Base-by-base conservation (phyloP, 208 protist genomes). In the Porcisia deanei region DNA sequence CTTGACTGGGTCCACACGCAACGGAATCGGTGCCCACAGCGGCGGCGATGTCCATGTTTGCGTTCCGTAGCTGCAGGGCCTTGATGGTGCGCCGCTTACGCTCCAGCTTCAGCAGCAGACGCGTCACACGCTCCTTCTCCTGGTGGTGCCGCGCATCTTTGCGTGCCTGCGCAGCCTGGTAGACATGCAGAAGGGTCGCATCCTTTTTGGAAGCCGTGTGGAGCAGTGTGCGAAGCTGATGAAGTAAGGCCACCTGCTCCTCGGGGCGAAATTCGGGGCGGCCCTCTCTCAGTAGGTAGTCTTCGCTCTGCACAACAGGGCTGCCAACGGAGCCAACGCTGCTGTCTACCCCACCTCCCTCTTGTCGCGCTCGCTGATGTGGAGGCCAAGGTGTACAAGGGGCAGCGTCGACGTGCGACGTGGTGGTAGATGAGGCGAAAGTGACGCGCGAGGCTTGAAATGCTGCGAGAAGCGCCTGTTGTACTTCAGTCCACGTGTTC, bases 181-280 rank as follows among this genome's bases (percentile, higher is more conserved):
- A 81, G 47, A 92, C 85, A n/a, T 84, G 86, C 57, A 87, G 78
- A 43, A 92, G 71, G 47, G 85, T 91, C 8, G 83, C 80, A 22
- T 95, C 88, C 73, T 88, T 88, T 30, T 81, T 69, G 18, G 84
- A 78, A 7, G 91, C 88, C n/a, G 79, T 84, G 37, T 85, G 85
- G 67, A 95, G 78, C 8, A 95, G 74, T 66, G 75, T 63, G 47
- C 68, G 68, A 53, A 95, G 85, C 60, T 83, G 74, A 41, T 90
- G 78, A 37, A 89, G 76, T 14, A 82, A 47, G 5, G 73, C 39
- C 22, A 66, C 68, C 45, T 82, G 78, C n/a, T 82, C 78, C 58
- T 77, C 73, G 0, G 66, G 25, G 30, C 53, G 65, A 54, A 82
- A 78, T 9, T 74, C 59, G 57, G 70, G 47, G 6, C 18, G 39